Base-by-base conservation (phyloP, 202 grass and related monocot genomes). In the Brachypodium distachyon region DNA sequence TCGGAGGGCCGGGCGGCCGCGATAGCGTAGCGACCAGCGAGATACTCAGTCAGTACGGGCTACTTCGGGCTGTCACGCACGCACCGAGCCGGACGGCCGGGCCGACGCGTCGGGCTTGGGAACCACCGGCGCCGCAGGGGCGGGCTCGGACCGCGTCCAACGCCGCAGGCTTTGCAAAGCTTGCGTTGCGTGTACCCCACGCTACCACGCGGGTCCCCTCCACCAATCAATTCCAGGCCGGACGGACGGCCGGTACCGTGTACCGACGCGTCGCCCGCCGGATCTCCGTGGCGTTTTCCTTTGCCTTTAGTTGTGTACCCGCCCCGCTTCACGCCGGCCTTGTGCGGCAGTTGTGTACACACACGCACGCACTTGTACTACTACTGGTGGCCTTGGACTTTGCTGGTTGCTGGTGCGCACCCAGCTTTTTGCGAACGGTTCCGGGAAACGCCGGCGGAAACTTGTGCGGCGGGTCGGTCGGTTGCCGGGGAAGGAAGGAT, bases 211-310 rank as follows among this genome's bases (percentile, higher is more conserved):
- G 56, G 56, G 17, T 7, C 46, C 12, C 22, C 50, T 46, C 54
- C 27, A 18, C 36, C 54, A 62, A 57, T 82, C 78, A 86, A 71
- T 81, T 77, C 64, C 71, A n/a, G 34, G 36, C 63, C 63, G 77
- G 59, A 8, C 58, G 31, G 58, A 14, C 3, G 57, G 40, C 47
- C 55, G 52, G 68, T 3, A 51, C 49, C 13, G 7, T 3, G 40
- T 40, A 25, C 77, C 84, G 40, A 33, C 77, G 33, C 77, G 43
- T 13, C 77, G 61, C 34, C 18, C 44, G 81, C 49, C 52, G 72
- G 55, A 3, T 56, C 52, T 77, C 46, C 84, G 67, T 63, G 44
- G 63, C 72, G 37, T 46, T 71, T 77, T 44, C 65, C 64, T 40
- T 34, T 4, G 38, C 69, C 57, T 3, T 18, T 18, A 11, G 26